These are phyloP conservation scores for Apiospora aurea DNA, from an alignment of 2,329 filamentous ascomycete species.

Conservation along the genomic window DNA sequence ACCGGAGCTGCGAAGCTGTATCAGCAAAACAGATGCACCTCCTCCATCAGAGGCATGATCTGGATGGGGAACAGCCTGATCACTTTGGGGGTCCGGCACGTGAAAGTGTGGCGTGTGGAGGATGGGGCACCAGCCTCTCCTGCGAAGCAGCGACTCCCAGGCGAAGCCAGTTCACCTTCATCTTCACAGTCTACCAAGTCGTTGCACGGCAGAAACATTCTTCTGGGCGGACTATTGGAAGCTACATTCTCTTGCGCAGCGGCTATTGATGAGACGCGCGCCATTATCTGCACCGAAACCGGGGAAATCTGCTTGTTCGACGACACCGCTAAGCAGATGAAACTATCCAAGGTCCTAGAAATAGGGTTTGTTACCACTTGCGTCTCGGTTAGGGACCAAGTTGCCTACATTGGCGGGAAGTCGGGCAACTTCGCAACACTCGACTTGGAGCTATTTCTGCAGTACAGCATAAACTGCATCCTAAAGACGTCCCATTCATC, in stretches of 20 bases:
- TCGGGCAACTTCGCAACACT: conserved; percentile 65
- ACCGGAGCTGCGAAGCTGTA: conserved; percentile 81
- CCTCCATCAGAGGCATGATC: conserved; percentile 81
- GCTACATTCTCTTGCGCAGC: conserved; percentile 83
- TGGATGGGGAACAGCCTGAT: conserved; percentile 88
- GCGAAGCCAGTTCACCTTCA: conserved; percentile 50
- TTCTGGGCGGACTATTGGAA: conserved; percentile 83
- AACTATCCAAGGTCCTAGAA: conserved; percentile 70
- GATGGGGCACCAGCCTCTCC: conserved; percentile 68
- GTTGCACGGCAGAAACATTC: conserved; percentile 83
- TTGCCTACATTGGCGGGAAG: conserved; percentile 73
- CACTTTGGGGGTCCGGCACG: conserved; percentile 87
- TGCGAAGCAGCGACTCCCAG: conserved; percentile 64
- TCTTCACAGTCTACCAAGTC: conserved; percentile 65
- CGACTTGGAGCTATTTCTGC: conserved; percentile 57
- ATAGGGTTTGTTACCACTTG: conserved; percentile 74
- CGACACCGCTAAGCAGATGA: conserved; percentile 75
- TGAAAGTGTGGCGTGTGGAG: conserved; percentile 92
- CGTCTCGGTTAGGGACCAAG: conserved; percentile 65
- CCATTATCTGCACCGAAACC: conserved; percentile 84
- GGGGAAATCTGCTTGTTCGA: conserved; percentile 91
- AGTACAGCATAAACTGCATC: conserved; percentile 48
- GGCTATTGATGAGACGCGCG: conserved; percentile 73
- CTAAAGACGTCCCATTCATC: conserved; percentile 47
- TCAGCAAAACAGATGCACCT: conserved; percentile 91